These are phyloP conservation scores for Selaginella moellendorffii DNA, from an alignment of 75 land plant species.

Conservation along the genomic window DNA sequence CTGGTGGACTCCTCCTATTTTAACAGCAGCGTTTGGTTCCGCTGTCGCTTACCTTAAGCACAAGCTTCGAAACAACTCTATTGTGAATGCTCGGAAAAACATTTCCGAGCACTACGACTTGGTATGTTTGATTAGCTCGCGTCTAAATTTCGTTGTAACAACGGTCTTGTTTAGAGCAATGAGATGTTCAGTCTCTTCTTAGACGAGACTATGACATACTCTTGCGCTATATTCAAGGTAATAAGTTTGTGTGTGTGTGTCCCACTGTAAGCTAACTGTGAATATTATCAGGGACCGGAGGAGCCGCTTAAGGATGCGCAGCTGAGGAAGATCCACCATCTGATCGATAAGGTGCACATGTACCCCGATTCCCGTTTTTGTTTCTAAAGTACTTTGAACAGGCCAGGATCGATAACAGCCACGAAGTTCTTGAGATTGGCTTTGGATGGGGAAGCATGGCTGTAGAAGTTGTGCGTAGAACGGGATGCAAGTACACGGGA, in stretches of 20 bases:
- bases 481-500: conserved; percentile 90
- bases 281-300: conserved; percentile 36
- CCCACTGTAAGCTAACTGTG: too few relatives aligned
- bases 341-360: conserved; percentile 65
- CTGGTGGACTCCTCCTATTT: conserved; percentile 83
- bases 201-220: conserved; percentile 94
- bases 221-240: conserved; percentile 89
- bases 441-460: conserved; percentile 92
- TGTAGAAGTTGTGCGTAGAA: conserved; percentile 61
- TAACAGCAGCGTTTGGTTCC: conserved; percentile 61
- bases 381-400: too few relatives aligned
- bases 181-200: conserved; percentile 76
- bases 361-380: too few relatives aligned
- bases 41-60: conserved; percentile 63
- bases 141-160: background rate
- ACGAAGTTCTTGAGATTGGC: conserved; percentile 91
- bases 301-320: conserved; percentile 71
- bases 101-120: conserved; percentile 91
- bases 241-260: background rate
- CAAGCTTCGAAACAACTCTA: conserved; percentile 52
- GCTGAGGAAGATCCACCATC: conserved; percentile 49
- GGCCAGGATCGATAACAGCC: conserved; percentile 51
- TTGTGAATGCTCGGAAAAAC: conserved; percentile 79
- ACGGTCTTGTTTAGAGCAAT: conserved; percentile 49
- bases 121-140: conserved; percentile 29